Evolutionary conservation across 345 rosid genomes (phyloP).

Genomic region (Populus davidiana): DNA sequence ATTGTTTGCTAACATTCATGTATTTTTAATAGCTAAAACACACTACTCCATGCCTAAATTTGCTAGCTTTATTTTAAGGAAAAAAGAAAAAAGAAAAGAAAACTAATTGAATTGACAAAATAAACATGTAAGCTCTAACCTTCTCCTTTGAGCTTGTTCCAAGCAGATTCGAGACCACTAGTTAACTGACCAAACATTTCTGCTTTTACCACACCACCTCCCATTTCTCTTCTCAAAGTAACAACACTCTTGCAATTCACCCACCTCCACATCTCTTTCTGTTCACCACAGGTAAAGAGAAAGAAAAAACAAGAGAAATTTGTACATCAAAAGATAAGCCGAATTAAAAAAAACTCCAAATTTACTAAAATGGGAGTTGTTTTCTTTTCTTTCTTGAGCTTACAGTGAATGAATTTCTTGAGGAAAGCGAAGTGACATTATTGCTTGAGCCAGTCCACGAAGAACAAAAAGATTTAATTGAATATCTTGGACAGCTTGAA

Average conservation of each 20-base stretch:
- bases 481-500: conserved; percentile 25
- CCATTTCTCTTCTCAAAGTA: conserved; percentile 37
- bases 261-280: conserved; percentile 69
- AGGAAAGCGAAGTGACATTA: conserved; percentile 44
- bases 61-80: neutral
- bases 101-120: neutral
- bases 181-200: conserved; percentile 97
- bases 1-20: neutral
- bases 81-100: neutral
- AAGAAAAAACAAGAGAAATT: neutral
- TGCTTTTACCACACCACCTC: conserved; percentile 46
- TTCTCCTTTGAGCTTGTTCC: conserved; percentile 97
- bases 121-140: conserved; percentile 38
- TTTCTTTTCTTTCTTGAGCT: conserved; percentile 11
- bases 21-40: neutral
- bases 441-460: conserved; percentile 42
- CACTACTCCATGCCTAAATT: neutral
- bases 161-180: conserved; percentile 90
- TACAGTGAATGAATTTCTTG: conserved; percentile 56
- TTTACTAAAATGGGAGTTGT: neutral
- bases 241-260: conserved; percentile 49
- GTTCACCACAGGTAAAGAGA: conserved; percentile 13
- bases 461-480: conserved; percentile 30
- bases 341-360: neutral
- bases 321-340: neutral